These are phyloP conservation scores for Fusarium fracticaudum DNA, from an alignment of 2,329 filamentous ascomycete species.

Conservation along the genomic window DNA sequence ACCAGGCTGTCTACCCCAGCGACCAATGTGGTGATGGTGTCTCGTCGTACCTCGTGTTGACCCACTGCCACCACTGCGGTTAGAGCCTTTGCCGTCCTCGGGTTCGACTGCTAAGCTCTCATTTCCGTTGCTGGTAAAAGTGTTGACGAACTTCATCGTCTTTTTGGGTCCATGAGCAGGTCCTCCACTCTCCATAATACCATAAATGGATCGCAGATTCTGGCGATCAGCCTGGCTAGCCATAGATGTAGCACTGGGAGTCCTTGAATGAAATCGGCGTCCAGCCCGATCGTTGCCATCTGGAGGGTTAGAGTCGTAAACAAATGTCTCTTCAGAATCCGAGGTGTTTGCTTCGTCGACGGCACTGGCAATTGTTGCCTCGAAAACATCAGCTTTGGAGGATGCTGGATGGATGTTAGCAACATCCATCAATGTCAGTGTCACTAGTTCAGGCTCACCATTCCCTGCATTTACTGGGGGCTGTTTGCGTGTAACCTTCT, in stretches of 20 bases:
- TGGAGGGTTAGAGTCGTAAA: slow-evolving; percentile 97
- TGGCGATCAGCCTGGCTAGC: slow-evolving; percentile 72
- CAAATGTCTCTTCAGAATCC: slow-evolving; percentile 97
- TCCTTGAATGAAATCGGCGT: slow-evolving; percentile 90
- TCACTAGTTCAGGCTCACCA: slow-evolving; percentile 57
- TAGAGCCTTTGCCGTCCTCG: slow-evolving; percentile 70
- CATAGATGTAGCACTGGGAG: slow-evolving; percentile 91
- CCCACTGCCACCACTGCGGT: slow-evolving; percentile 67
- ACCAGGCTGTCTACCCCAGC: slow-evolving; percentile 76
- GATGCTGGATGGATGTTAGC: slow-evolving; percentile 33
- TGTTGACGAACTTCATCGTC: slow-evolving; percentile 95
- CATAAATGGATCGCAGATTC: slow-evolving; percentile 72
- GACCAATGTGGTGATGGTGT: slow-evolving; percentile 78
- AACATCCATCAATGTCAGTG: not conserved
- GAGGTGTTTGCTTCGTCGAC: slow-evolving; percentile 97
- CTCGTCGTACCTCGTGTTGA: slow-evolving; percentile 73
- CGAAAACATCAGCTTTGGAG: slow-evolving; percentile 97
- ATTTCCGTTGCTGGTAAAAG: slow-evolving; percentile 70
- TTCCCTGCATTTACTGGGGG: slow-evolving; percentile 75
- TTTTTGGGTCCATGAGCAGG: slow-evolving; percentile 68
- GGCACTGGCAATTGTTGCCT: slow-evolving; percentile 94
- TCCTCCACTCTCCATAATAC: slow-evolving; percentile 68
- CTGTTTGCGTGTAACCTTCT: slow-evolving; percentile 79
- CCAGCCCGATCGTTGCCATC: slow-evolving; percentile 66
- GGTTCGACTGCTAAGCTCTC: slow-evolving; percentile 67